Base-by-base conservation (phyloP, 192 early-diverging fungal genomes). In the Entomortierella parvispora region DNA sequence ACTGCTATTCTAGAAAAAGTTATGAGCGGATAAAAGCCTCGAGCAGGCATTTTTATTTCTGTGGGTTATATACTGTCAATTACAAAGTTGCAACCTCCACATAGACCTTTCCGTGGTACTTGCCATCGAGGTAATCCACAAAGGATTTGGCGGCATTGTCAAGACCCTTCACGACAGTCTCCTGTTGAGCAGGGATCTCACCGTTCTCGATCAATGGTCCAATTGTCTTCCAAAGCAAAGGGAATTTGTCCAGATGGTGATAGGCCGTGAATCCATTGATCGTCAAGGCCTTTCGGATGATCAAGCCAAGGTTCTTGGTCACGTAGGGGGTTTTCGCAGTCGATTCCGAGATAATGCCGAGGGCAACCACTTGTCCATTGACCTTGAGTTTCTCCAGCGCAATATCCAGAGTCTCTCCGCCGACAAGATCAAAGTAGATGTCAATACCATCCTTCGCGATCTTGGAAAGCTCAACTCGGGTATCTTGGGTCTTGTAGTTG, bases 341-440 rank as follows among this genome's bases (percentile, higher is more conserved):
- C 17, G 31, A 14, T 5, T 23, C 17, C 15, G 56, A 34, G 17
- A 75, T 10, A 11, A 11, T 32, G 7, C 71, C 71, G 10, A 75
- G 25, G 26, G 58, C 29, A 18, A 75, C 17, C 25, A 77, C 26
- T 3, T 29, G 72, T 1, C 72, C 65, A 22, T 62, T 37, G 5
- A 20, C 10, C 42, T 77, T 77, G 40, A 77, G 65, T 18, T 55
- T 14, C 53, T 77, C 65, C 32, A 77, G 37, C 17, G 48, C 72
- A 34, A 77, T 58, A 31, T 77, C 72, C 9, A 68, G 12, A 2
- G 72, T 77, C 10, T 63, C 72, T 14, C 43, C 64, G 10, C 91
- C 92, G 26, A 96, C 92, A 46, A 92, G 87, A 55, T 96, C 93
- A 80, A 90, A 95, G 70, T 96, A 95, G 20, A 96, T 87, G 65